A percentile compares a stretch with the other conserved stretches of the same genome.
phyloP scores from a whole-genome alignment of 2,329 filamentous ascomycete genomes.

The Colletotrichum sojae region DNA sequence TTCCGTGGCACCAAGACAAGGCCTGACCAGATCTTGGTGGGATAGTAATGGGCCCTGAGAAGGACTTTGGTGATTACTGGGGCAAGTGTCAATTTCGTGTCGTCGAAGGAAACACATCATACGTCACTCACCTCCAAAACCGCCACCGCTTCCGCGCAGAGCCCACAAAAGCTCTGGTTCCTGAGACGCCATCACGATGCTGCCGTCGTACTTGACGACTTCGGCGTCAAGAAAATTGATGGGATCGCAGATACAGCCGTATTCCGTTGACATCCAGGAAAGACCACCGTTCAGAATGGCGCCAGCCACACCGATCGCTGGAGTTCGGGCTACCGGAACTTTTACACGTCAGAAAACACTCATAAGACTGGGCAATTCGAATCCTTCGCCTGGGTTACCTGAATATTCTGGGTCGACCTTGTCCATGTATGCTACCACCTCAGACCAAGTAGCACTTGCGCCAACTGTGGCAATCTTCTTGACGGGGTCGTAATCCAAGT shows the following conservation, averaged over 20 bases:
- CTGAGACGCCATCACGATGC: constrained; percentile 21
- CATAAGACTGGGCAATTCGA: no score
- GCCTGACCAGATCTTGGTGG: constrained; percentile 30
- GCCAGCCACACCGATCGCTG: constrained; percentile 20
- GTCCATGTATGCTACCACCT: constrained; percentile 26
- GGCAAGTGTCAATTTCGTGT: not conserved
- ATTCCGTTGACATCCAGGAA: constrained; percentile 27
- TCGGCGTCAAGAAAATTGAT: constrained; percentile 30
- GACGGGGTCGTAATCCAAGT: constrained; percentile 15
- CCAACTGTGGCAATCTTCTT: constrained; percentile 29
- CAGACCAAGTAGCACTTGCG: constrained; percentile 27
- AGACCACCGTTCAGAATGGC: constrained; percentile 22
- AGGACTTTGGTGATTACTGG: constrained; percentile 25
- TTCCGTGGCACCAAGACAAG: constrained; percentile 16
- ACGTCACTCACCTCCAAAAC: constrained; percentile 19
- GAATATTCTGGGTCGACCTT: constrained; percentile 21
- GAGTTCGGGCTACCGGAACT: constrained; percentile 27
- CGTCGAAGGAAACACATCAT: not conserved
- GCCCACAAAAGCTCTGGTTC: constrained; percentile 31
- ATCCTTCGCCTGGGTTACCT: not conserved
- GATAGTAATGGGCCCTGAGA: constrained; percentile 26
- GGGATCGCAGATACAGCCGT: constrained; percentile 27
- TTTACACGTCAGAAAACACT: not conserved
- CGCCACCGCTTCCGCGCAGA: constrained; percentile 24
- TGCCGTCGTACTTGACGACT: constrained; percentile 33